phyloP scores from a whole-genome alignment of 768 basidiomycete species.

The Lactarius tabidus region DNA sequence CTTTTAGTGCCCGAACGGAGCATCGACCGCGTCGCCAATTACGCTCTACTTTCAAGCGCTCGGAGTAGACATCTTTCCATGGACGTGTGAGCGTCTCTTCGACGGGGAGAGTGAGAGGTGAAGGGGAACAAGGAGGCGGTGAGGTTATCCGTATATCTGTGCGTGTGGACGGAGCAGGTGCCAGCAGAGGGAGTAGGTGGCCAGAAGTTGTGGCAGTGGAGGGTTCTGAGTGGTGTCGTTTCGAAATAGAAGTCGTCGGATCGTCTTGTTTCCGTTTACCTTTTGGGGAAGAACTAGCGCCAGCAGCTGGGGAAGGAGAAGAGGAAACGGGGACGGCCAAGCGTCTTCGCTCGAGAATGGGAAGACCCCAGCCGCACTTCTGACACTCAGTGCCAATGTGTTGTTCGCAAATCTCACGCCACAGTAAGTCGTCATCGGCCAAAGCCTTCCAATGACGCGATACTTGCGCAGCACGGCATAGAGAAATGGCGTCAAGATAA shows the following conservation, averaged over 20 bases:
- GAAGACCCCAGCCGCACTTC: constrained; percentile 97
- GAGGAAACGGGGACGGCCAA: constrained; percentile 37
- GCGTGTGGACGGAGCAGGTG: constrained; percentile 8
- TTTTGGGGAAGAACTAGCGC: constrained; percentile 27
- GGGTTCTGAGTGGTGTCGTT: constrained; percentile 12
- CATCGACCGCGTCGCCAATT: constrained; percentile 97
- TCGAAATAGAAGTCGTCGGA: constrained; percentile 15
- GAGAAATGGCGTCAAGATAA: constrained; percentile 86
- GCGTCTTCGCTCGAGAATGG: constrained; percentile 76
- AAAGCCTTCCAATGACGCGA: constrained; percentile 77
- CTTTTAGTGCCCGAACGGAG: constrained; percentile 77
- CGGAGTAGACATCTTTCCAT: constrained; percentile 98
- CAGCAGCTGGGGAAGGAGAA: constrained; percentile 33
- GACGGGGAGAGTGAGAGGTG: constrained; percentile 17
- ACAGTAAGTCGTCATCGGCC: constrained; percentile 93
- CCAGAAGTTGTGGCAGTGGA: neutral
- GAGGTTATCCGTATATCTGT: neutral
- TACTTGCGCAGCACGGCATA: constrained; percentile 93
- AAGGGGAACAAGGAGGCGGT: constrained; percentile 5
- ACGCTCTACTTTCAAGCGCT: constrained; percentile 91
- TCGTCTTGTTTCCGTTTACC: constrained; percentile 42
- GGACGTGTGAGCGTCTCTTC: constrained; percentile 62
- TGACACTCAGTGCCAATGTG: constrained; percentile 96
- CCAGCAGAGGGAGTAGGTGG: neutral
- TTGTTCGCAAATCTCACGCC: constrained; percentile 96